These are phyloP conservation scores for Fraxinus excelsior DNA, from an alignment of 257 asterid genomes.

Conservation along the genomic window DNA sequence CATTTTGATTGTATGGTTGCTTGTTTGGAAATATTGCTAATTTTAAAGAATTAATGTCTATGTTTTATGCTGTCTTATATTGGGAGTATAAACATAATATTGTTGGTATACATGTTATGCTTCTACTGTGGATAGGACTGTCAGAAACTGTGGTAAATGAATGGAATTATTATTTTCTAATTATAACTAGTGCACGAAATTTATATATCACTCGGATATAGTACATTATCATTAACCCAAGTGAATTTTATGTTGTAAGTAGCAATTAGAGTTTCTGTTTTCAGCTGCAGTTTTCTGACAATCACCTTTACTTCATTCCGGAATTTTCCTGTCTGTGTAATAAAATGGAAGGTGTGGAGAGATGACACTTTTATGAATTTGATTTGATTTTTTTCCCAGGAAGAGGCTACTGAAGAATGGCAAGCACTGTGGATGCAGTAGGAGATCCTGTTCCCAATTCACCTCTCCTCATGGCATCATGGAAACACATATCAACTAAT, in stretches of 20 bases:
- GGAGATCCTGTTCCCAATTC: slow-evolving; percentile 75
- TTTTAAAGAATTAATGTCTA: background rate
- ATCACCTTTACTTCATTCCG: background rate
- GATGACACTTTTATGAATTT: background rate
- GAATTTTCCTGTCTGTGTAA: background rate
- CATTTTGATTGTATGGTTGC: background rate
- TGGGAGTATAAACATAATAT: background rate
- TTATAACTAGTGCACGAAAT: background rate
- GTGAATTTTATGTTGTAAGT: background rate
- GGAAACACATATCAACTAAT: slow-evolving; percentile 67
- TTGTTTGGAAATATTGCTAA: background rate
- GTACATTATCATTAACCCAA: background rate
- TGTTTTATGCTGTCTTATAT: background rate
- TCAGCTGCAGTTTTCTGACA: background rate
- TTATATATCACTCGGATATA: background rate
- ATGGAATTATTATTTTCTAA: background rate
- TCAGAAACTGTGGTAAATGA: background rate
- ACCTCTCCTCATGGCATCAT: slow-evolving; percentile 66
- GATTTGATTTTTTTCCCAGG: background rate
- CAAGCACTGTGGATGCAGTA: slow-evolving; percentile 45
- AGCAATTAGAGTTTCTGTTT: background rate
- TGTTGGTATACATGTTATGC: background rate
- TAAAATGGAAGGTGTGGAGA: background rate
- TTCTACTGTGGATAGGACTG: background rate
- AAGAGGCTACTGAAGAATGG: slow-evolving; percentile 39